Percentiles rank a stretch among this genome's conserved stretches.
Conservation (phyloP, 768 basidiomycete genomes). For the Mycena chlorophos region DNA sequence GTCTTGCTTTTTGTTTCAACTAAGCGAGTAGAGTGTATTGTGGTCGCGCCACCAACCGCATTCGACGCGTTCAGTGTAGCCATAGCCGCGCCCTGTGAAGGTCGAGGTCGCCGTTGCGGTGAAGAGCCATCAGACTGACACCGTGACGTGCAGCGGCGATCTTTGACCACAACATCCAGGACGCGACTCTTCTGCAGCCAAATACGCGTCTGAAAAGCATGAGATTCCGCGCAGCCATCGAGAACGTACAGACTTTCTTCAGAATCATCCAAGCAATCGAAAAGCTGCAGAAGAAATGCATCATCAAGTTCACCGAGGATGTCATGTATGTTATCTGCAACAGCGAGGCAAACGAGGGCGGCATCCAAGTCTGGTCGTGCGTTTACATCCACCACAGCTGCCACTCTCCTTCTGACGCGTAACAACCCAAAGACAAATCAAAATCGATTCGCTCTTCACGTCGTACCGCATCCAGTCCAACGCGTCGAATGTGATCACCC, state of each 20-base stretch:
- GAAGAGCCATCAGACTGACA: no score
- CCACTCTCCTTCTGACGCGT: conserved; percentile 3
- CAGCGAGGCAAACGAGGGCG: conserved; percentile 74
- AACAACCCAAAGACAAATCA: conserved; percentile 60
- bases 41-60: no score
- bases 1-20: no score
- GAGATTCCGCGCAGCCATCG: conserved; percentile 63
- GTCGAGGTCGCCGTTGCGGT: no score
- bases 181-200: no score
- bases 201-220: no score
- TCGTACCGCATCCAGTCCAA: conserved; percentile 88
- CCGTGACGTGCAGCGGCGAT: no score
- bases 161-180: no score
- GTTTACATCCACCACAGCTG: conserved; percentile 7
- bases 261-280: conserved; percentile 81
- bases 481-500: conserved; percentile 75
- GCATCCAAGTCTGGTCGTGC: conserved; percentile 81
- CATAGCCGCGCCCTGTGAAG: no score
- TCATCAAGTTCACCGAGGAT: conserved; percentile 73
- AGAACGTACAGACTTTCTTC: conserved; percentile 58
- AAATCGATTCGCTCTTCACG: conserved; percentile 65
- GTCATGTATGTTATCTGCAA: conserved; percentile 85
- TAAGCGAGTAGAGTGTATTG: no score
- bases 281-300: conserved; percentile 81
- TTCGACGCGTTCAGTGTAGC: no score